Conservation (phyloP, 352 stramenopile genomes). For the Globisporangium mamillatum region DNA sequence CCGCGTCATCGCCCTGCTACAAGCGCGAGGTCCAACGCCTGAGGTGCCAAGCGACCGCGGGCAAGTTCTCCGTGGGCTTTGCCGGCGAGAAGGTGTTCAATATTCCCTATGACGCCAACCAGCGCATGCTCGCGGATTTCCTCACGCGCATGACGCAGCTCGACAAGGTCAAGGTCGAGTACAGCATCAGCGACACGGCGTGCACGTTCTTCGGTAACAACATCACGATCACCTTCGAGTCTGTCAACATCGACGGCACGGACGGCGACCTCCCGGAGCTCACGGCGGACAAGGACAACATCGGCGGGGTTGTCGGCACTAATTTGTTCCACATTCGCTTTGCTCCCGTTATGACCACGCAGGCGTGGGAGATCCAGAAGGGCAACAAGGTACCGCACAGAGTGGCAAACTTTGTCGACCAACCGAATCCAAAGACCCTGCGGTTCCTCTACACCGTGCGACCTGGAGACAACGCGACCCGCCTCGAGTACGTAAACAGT, state of each 20-base stretch:
- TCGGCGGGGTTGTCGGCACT: constrained; percentile 38
- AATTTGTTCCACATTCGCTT: constrained; percentile 51
- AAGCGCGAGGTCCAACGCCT: constrained; percentile 62
- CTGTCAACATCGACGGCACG: constrained; percentile 56
- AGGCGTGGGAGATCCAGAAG: constrained; percentile 69
- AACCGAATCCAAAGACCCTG: constrained; percentile 37
- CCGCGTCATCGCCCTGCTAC: constrained; percentile 36
- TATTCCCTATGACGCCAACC: constrained; percentile 58
- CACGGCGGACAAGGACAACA: constrained; percentile 49
- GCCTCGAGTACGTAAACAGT: constrained; percentile 68
- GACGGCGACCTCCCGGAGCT: constrained; percentile 70
- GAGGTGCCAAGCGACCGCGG: constrained; percentile 51
- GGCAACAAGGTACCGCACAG: constrained; percentile 39
- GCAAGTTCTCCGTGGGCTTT: constrained; percentile 68
- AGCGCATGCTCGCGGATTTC: constrained; percentile 42
- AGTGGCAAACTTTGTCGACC: constrained; percentile 29
- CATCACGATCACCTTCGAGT: constrained; percentile 76
- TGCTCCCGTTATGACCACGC: constrained; percentile 32
- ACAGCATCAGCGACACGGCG: constrained; percentile 52
- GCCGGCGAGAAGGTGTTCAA: constrained; percentile 50
- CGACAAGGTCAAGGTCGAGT: constrained; percentile 52
- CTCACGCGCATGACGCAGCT: constrained; percentile 65
- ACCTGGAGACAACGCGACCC: constrained; percentile 48
- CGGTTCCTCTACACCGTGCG: constrained; percentile 66
- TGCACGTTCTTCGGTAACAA: constrained; percentile 84